Percentiles rank a stretch among this genome's conserved stretches.
These are phyloP conservation scores for Diplocarpon rosae DNA, from an alignment of 2,329 filamentous ascomycete species.

Conservation along the genomic window DNA sequence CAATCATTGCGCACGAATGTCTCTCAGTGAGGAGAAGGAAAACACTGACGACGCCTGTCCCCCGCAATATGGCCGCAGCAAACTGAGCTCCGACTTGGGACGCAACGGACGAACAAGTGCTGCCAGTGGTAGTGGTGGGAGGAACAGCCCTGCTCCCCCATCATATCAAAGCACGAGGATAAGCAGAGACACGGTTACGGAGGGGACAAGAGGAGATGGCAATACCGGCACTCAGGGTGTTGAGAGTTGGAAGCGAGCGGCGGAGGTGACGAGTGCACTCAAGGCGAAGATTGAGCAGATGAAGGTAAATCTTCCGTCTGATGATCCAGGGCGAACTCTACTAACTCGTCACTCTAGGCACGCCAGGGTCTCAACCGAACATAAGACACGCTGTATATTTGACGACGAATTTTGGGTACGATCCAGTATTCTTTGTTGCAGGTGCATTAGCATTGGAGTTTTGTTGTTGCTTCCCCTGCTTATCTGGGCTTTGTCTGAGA, in stretches of 20 bases:
- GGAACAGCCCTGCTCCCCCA: slow-evolving; percentile 23
- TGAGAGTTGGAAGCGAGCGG: slow-evolving; percentile 94
- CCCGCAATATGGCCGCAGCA: slow-evolving; percentile 23
- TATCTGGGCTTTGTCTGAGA: neutral
- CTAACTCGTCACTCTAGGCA: slow-evolving; percentile 28
- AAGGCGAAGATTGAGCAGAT: slow-evolving; percentile 98
- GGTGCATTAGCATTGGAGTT: slow-evolving; percentile 12
- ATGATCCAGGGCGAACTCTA: neutral
- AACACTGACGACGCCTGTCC: slow-evolving; percentile 41
- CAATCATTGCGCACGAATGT: slow-evolving; percentile 31
- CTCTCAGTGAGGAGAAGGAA: slow-evolving; percentile 65
- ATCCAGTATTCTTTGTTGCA: slow-evolving; percentile 14
- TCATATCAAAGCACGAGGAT: slow-evolving; percentile 20
- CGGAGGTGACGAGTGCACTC: slow-evolving; percentile 93
- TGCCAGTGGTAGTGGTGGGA: slow-evolving; percentile 25
- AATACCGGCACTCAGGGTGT: slow-evolving; percentile 41
- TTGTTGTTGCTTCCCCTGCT: neutral
- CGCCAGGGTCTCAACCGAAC: slow-evolving; percentile 40
- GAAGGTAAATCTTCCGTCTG: slow-evolving; percentile 48
- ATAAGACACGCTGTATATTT: slow-evolving; percentile 14
- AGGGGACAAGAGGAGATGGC: slow-evolving; percentile 22
- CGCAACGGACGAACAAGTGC: slow-evolving; percentile 25
- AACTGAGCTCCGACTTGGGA: slow-evolving; percentile 25
- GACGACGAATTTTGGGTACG: slow-evolving; percentile 2
- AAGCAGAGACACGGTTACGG: slow-evolving; percentile 25